These are phyloP conservation scores for Tuber borchii DNA, from an alignment of 495 filamentous ascomycete genomes.

Conservation along the genomic window DNA sequence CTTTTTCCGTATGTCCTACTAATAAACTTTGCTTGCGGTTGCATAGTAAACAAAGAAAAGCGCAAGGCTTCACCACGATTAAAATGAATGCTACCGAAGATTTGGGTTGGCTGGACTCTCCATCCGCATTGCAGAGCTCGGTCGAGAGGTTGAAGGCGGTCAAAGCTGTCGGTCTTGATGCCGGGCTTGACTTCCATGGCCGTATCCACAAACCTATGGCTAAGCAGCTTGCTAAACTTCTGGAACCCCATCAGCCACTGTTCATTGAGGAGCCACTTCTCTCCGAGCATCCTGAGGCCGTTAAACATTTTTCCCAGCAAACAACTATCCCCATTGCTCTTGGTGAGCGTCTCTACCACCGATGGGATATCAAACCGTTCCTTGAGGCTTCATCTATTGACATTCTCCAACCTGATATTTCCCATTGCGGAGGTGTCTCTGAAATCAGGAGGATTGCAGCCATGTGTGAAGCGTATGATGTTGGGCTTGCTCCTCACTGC, in stretches of 20 bases:
- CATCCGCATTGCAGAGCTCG: constrained; percentile 55
- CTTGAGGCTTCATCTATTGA: constrained; percentile 63
- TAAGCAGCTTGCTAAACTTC: constrained; percentile 63
- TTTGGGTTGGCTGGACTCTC: constrained; percentile 72
- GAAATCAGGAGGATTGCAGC: constrained; percentile 64
- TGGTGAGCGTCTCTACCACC: constrained; percentile 65
- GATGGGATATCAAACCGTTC: constrained; percentile 72
- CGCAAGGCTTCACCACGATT: constrained; percentile 64
- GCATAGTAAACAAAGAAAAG: constrained; percentile 54
- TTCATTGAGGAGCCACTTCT: constrained; percentile 77
- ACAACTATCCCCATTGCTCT: constrained; percentile 66
- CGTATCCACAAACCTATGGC: constrained; percentile 76
- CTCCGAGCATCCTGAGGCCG: constrained; percentile 62
- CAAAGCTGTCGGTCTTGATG: constrained; percentile 64
- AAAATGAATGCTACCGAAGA: constrained; percentile 84
- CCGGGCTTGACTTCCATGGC: constrained; percentile 71
- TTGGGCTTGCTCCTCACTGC: constrained; percentile 70
- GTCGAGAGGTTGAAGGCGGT: constrained; percentile 64
- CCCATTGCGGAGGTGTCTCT: constrained; percentile 68
- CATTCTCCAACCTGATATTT: constrained; percentile 70
- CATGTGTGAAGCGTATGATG: constrained; percentile 72
- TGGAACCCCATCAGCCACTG: constrained; percentile 65
- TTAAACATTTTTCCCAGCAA: constrained; percentile 58
- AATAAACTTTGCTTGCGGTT: constrained; percentile 3
- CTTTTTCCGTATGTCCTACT: constrained; percentile 7